Evolutionary conservation across 768 basidiomycete genomes (phyloP).

Genomic region (Pholiota microspora): DNA sequence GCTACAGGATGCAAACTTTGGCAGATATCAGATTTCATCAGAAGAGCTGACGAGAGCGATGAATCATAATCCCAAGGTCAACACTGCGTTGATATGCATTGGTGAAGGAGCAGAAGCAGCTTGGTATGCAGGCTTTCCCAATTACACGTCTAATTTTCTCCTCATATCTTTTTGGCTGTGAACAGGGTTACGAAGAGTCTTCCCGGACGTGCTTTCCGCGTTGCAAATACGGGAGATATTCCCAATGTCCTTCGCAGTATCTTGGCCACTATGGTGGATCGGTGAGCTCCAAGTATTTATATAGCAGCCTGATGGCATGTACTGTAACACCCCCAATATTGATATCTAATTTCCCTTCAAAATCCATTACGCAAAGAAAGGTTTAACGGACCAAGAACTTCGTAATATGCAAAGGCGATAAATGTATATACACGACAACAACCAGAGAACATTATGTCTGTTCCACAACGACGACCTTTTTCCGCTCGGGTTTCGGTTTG

Average conservation of each 20-base stretch:
- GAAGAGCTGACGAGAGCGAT: conserved; percentile 57
- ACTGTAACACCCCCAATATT: too few species aligned
- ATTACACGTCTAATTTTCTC: not conserved
- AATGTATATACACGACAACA: not conserved
- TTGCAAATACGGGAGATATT: conserved; percentile 61
- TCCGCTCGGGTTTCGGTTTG: conserved; percentile 91
- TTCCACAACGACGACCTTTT: conserved; percentile 81
- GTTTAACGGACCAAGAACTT: not conserved
- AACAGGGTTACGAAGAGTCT: conserved; percentile 60
- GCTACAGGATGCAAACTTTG: conserved; percentile 62
- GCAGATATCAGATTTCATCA: conserved; percentile 56
- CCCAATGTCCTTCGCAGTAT: conserved; percentile 64
- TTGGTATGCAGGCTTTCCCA: conserved; percentile 40
- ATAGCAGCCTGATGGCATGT: too few species aligned
- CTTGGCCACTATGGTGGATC: conserved; percentile 53
- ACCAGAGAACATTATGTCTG: conserved; percentile 46
- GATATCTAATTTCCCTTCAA: too few species aligned
- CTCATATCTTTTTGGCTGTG: not conserved
- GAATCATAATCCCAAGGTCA: conserved; percentile 60
- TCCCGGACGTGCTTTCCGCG: conserved; percentile 58
- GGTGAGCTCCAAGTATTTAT: too few species aligned
- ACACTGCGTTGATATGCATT: conserved; percentile 66
- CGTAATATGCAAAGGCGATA: not conserved
- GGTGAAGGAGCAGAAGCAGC: conserved; percentile 65
- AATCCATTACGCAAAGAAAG: not conserved